These are phyloP conservation scores for Larix kaempferi DNA, from an alignment of 75 land plant species.

Conservation along the genomic window DNA sequence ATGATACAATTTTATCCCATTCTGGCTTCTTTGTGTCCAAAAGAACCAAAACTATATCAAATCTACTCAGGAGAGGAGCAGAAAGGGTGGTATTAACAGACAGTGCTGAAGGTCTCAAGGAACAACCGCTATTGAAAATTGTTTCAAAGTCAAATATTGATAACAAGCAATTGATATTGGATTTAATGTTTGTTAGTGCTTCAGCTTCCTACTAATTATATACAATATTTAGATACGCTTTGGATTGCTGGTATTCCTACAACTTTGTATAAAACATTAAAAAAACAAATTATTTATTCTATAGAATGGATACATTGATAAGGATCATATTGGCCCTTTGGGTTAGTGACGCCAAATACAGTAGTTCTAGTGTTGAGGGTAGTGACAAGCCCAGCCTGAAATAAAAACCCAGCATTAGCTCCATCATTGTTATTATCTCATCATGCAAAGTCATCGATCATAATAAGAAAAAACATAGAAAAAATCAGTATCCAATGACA, in stretches of 20 bases:
- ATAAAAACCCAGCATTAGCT: not conserved
- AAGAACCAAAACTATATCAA: slow-evolving; percentile 92
- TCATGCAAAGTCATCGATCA: not conserved
- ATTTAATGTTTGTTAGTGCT: not conserved
- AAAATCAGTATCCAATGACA: not conserved
- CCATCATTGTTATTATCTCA: not conserved
- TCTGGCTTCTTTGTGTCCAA: slow-evolving; percentile 95
- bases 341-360: slow-evolving; percentile 97
- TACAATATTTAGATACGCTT: not conserved
- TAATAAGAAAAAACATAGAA: not conserved
- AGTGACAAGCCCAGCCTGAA: slow-evolving; percentile 96
- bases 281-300: not conserved
- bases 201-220: slow-evolving; percentile 3
- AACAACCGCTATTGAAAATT: slow-evolving; percentile 1
- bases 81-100: slow-evolving; percentile 94
- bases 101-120: slow-evolving; percentile 53
- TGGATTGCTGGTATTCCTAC: not conserved
- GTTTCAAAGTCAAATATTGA: not conserved
- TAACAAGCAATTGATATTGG: not conserved
- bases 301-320: slow-evolving; percentile 55
- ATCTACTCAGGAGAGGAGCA: slow-evolving; percentile 95
- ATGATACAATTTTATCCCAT: slow-evolving; percentile 94
- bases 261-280: not conserved
- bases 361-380: slow-evolving; percentile 88
- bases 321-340: slow-evolving; percentile 97